phyloP scores from a whole-genome alignment of 352 stramenopile genomes.

The Phytopythium ostracodes region DNA sequence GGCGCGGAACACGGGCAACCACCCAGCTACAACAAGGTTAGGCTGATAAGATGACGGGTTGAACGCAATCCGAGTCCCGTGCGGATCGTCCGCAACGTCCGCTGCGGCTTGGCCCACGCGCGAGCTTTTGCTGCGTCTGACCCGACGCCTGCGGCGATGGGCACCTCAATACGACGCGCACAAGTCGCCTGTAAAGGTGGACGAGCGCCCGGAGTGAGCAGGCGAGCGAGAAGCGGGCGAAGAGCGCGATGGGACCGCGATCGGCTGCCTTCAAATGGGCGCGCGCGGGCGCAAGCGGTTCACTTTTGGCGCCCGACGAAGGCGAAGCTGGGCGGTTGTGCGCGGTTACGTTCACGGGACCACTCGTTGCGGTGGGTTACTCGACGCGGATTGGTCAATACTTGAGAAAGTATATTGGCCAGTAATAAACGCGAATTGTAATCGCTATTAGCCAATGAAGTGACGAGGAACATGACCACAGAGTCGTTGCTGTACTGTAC shows the following conservation, averaged over 20 bases:
- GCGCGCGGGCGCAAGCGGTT: not conserved
- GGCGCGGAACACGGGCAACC: too few relatives aligned
- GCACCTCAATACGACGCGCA: not conserved
- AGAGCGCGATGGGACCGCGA: not conserved
- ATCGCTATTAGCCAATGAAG: conserved; percentile 5
- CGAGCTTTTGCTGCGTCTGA: not conserved
- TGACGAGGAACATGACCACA: not conserved
- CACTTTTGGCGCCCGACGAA: not conserved
- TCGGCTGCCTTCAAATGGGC: not conserved
- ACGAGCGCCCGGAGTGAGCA: not conserved
- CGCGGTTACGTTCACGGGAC: conserved; percentile 1
- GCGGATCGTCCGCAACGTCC: not conserved
- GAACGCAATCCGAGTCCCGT: too few relatives aligned
- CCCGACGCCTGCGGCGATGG: not conserved
- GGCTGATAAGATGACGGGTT: not conserved
- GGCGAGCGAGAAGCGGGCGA: not conserved
- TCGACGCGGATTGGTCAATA: conserved; percentile 3
- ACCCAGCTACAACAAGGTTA: too few relatives aligned
- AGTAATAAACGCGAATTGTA: not conserved
- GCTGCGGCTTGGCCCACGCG: not conserved
- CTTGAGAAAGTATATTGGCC: not conserved
- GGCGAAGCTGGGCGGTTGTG: not conserved
- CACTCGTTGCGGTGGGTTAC: conserved; percentile 3
- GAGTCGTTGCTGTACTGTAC: too few relatives aligned
- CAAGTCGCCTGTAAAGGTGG: not conserved